These are phyloP conservation scores for Aurifilum marmelostoma DNA, from an alignment of 2,329 filamentous ascomycete species.

Conservation along the genomic window DNA sequence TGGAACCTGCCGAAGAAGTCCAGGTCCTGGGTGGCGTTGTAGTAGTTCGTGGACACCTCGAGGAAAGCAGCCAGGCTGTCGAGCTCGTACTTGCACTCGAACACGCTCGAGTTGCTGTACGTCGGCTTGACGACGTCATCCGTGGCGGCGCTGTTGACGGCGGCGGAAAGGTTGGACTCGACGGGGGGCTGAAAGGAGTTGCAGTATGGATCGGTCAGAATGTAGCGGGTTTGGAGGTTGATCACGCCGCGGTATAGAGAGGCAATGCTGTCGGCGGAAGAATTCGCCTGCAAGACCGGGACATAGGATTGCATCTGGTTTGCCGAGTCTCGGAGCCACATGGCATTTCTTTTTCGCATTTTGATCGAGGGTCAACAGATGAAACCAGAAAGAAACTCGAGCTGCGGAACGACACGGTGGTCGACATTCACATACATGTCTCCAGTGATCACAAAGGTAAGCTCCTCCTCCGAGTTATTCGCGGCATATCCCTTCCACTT, in stretches of 20 bases:
- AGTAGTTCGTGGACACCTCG: constrained; percentile 79
- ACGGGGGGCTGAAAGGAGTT: constrained; percentile 91
- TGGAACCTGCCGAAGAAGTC: constrained; percentile 72
- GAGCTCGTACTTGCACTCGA: constrained; percentile 96
- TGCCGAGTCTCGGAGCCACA: constrained; percentile 43
- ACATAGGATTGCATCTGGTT: constrained; percentile 80
- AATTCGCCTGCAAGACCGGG: constrained; percentile 59
- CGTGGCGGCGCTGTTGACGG: constrained; percentile 59
- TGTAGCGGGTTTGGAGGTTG: constrained; percentile 75
- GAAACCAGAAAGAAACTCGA: not conserved
- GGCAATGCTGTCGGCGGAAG: constrained; percentile 61
- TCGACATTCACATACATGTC: constrained; percentile 47
- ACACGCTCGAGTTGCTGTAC: constrained; percentile 72
- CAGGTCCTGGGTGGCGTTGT: constrained; percentile 70
- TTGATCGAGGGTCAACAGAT: not conserved
- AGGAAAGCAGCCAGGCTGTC: constrained; percentile 89
- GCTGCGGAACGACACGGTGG: no score
- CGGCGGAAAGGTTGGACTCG: constrained; percentile 68
- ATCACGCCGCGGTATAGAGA: constrained; percentile 74
- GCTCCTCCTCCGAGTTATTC: constrained; percentile 63
- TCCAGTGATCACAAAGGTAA: constrained; percentile 62
- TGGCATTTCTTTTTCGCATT: constrained; percentile 35
- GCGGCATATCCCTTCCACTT: constrained; percentile 66
- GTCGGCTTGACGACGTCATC: constrained; percentile 65
- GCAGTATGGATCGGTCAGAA: constrained; percentile 77